These are phyloP conservation scores for Piromyces sp. DNA, from an alignment of 192 early-diverging fungal genomes.

Conservation along the genomic window DNA sequence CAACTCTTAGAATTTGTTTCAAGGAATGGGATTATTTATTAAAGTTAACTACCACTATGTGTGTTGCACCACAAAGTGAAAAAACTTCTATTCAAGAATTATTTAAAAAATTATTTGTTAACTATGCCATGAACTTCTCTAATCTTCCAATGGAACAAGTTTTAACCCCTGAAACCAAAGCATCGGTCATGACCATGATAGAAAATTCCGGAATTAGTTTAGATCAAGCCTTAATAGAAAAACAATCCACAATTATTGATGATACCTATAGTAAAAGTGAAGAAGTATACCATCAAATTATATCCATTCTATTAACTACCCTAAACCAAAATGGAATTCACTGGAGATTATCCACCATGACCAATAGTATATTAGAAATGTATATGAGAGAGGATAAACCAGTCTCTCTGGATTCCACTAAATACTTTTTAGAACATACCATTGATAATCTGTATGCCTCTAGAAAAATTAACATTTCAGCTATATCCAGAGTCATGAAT, in stretches of 20 bases:
- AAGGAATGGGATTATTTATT: not conserved
- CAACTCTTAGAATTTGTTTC: not conserved
- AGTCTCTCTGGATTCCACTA: conserved; percentile 1
- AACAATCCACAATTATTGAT: conserved; percentile 13
- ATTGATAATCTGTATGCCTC: not conserved
- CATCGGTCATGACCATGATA: conserved; percentile 2
- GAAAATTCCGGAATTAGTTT: not conserved
- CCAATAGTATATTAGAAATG: conserved; percentile 61
- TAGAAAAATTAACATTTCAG: not conserved
- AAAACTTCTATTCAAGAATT: conserved; percentile 46
- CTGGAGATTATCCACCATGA: conserved; percentile 69
- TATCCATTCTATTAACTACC: not conserved
- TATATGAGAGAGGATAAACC: conserved; percentile 40
- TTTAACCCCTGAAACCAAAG: conserved; percentile 6
- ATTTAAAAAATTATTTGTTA: conserved; percentile 39
- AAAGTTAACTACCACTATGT: not conserved
- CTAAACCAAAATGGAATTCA: conserved; percentile 43
- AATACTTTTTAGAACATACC: not conserved
- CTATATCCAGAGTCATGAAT: not conserved
- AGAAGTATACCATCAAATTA: not conserved
- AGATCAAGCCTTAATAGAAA: conserved; percentile 1
- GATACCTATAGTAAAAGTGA: conserved; percentile 9
- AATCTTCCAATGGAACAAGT: conserved; percentile 25
- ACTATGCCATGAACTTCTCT: conserved; percentile 30
- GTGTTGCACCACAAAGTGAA: not conserved